phyloP scores from a whole-genome alignment of 805 yeast species.

The Candida ovalis region DNA sequence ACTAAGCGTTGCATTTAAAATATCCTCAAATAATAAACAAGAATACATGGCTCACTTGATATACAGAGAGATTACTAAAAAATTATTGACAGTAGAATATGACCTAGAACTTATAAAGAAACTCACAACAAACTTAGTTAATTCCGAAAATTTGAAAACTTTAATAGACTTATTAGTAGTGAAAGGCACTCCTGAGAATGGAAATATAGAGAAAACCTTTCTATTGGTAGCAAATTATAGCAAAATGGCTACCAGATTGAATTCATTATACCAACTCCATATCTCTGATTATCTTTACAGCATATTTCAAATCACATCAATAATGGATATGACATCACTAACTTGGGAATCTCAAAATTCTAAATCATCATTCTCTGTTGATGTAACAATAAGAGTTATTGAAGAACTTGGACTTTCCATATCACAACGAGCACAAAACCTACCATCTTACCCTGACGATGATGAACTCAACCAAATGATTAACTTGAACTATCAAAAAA shows the following conservation, averaged over 20 bases:
- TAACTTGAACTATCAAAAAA: conserved; percentile 13
- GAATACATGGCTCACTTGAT: background rate
- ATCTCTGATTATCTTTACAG: conserved; percentile 7
- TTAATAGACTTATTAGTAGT: conserved; percentile 13
- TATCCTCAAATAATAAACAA: background rate
- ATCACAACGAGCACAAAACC: conserved; percentile 1
- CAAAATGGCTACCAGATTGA: conserved; percentile 5
- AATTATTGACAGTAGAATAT: background rate
- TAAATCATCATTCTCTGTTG: background rate
- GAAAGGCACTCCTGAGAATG: conserved; percentile 7
- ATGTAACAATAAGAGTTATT: conserved; percentile 5
- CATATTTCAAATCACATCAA: conserved; percentile 9
- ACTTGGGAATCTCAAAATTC: background rate
- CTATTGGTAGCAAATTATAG: conserved; percentile 10
- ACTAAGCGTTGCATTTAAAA: background rate
- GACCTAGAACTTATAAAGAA: background rate
- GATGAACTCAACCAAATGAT: conserved; percentile 7
- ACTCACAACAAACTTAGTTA: conserved; percentile 1
- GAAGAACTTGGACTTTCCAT: conserved; percentile 12
- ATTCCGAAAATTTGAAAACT: conserved; percentile 2
- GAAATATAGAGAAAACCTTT: conserved; percentile 7
- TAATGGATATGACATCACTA: conserved; percentile 8
- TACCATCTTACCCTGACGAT: background rate
- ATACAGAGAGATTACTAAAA: conserved; percentile 1
- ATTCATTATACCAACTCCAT: conserved; percentile 4